These are phyloP conservation scores for Botryosphaeria dothidea DNA, from an alignment of 2,329 filamentous ascomycete genomes.

Conservation along the genomic window DNA sequence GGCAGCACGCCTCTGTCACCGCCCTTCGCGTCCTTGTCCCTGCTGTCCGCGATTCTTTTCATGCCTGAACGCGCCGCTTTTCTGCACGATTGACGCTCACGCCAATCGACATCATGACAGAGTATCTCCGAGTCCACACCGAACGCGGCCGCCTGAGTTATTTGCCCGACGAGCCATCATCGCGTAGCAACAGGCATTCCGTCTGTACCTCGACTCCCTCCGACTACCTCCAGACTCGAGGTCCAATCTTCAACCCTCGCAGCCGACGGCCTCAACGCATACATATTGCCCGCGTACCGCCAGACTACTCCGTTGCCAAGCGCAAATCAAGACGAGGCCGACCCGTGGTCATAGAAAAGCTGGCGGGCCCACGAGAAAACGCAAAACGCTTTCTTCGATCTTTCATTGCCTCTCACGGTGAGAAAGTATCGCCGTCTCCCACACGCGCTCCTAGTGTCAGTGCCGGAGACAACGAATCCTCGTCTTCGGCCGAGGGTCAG, in stretches of 20 bases:
- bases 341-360: constrained; percentile 44
- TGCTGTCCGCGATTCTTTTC: neutral
- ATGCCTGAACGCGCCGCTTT: constrained; percentile 4
- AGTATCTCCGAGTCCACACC: constrained; percentile 39
- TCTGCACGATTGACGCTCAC: constrained; percentile 17
- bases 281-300: constrained; percentile 54
- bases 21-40: neutral
- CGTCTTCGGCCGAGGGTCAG: constrained; percentile 20
- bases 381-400: constrained; percentile 52
- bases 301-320: constrained; percentile 37
- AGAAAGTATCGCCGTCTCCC: constrained; percentile 26
- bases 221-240: constrained; percentile 14
- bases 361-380: constrained; percentile 52
- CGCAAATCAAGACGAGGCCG: constrained; percentile 33
- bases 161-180: constrained; percentile 35
- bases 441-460: constrained; percentile 27
- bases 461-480: neutral
- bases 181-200: constrained; percentile 24
- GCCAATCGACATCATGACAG: constrained; percentile 37
- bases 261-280: constrained; percentile 58
- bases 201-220: constrained; percentile 21
- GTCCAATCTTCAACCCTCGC: constrained; percentile 49
- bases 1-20: neutral
- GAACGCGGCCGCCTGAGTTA: constrained; percentile 41
- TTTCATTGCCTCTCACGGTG: constrained; percentile 41